Base-by-base conservation (phyloP, 2,329 filamentous ascomycete genomes). In the Capronia coronata region DNA sequence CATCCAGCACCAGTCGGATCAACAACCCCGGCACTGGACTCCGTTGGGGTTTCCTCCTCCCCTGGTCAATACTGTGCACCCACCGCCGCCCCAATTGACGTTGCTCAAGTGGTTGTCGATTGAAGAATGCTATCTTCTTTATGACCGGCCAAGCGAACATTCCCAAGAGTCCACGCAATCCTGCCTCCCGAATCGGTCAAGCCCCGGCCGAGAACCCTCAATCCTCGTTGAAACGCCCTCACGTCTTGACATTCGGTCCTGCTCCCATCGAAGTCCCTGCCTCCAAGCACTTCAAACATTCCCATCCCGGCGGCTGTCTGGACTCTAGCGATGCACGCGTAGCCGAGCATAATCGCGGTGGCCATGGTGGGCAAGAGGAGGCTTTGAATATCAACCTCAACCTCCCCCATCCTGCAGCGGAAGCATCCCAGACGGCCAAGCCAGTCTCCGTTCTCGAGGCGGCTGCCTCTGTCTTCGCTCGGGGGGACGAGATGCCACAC, bases 351-450 rank as follows among this genome's bases (percentile, higher is more conserved):
- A 25, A 21, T 13, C 46, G 38, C 29, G 45, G 42, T 43, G 29
- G 48, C 30, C 22, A 38, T 27, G 54, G 40, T 41, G 45, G 43
- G 41, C 30, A 54, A 46, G 51, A 54, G 43, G 44, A 44, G 42
- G 51, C 39, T n/a, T n/a, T n/a, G n/a, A n/a, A n/a, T n/a, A 16
- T 29, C 22, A 22, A 13, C 23, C 23, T 23, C 25, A 16, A 18
- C 32, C 37, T 14, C 34, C 32, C 3, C 16, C 13, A 27, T 38
- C 22, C 21, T 7, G 30, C 25, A 16, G 40, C 16, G 38, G 40
- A 38, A 34, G 18, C 38, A 10, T 18, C 34, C n/a, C 8, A 39
- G 16, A 14, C 16, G 11, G 30, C 13, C 25, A 21, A 41, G 21
- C n/a, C 29, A 8, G 40, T 45, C 14, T 56, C 54, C 8, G 34